Evolutionary conservation across 108 stramenopile species (phyloP).

Genomic region (Hondaea fermentalgiana): DNA sequence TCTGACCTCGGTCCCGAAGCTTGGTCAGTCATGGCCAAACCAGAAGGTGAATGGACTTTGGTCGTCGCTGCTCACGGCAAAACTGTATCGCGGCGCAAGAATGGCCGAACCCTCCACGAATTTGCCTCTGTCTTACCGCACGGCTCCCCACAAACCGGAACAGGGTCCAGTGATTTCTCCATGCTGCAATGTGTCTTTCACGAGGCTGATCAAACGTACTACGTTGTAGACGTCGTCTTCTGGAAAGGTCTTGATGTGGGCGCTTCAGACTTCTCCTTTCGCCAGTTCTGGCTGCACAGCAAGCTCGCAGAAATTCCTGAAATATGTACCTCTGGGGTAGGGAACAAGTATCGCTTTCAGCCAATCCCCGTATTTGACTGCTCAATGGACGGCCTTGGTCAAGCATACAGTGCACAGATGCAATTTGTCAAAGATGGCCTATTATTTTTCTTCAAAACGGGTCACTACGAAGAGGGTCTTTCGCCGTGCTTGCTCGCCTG

Average conservation of each 20-base stretch:
- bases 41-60: neutral
- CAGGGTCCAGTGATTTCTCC: neutral
- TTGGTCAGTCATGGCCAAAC: neutral
- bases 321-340: neutral
- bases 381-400: neutral
- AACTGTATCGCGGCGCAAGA: neutral
- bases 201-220: neutral
- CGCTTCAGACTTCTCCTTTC: neutral
- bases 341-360: neutral
- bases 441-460: neutral
- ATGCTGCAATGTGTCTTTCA: neutral
- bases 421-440: neutral
- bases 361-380: neutral
- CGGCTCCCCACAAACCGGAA: neutral
- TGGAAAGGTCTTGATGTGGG: neutral
- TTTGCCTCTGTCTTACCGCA: neutral
- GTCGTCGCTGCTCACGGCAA: neutral
- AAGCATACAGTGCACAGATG: neutral
- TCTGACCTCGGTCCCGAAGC: neutral
- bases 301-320: neutral
- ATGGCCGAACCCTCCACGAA: neutral
- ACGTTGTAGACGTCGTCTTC: neutral
- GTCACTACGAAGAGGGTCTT: neutral
- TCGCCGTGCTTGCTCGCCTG: neutral
- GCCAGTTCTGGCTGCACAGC: neutral